Evolutionary conservation across 1,284 basidiomycete genomes (phyloP), one percentile per base, ranked within the genome.

Genomic region (Microbotryomycetes sp.): DNA sequence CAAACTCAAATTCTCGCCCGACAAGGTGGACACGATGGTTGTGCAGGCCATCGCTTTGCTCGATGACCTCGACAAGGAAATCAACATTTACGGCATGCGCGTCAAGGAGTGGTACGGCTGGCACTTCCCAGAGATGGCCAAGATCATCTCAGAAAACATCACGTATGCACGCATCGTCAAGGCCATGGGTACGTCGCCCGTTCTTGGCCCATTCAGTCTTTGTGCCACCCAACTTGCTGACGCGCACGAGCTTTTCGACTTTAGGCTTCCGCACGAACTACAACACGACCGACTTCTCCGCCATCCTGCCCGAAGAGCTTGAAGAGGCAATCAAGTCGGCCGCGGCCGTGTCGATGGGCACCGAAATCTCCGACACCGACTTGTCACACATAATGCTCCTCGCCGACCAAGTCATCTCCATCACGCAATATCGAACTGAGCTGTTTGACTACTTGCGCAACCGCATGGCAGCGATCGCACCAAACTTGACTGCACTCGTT

Each of bases 51-150:
- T 98, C 73, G 94, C 92, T n/a, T 81, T 98, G 26, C 83, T 98
- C 60, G 94, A 98, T 73, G 94, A 98, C 75, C 81, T 98, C 45
- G 94, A 98, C 85, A 98, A 98, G 79, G 94, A 98, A 79, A 91
- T 97, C 76, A 98, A 98, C 80, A 97, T 97, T 62, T 98, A 97
- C 75, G 85, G 92, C 23, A 98, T 98, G 94, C 85, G 94, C 74
- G 91, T 96, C 59, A 97, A 97, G 89, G 94, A 97, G 82, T 98
- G 94, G 94, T 98, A 97, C 74, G 94, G 94, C 26, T 98, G 94
- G 94, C 94, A 98, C 80, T 97, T 97, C 83, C 94, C 94, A 11
- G 94, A 98, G 78, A 91, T 98, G 88, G 89, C 87, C 71, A 97
- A 97, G 80, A 97, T 98, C 76, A 88, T 97, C 70, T 85, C 87